Percentiles rank a stretch among this genome's conserved stretches.
Conservation (phyloP, 768 basidiomycete species). For the Lactarius sp. region DNA sequence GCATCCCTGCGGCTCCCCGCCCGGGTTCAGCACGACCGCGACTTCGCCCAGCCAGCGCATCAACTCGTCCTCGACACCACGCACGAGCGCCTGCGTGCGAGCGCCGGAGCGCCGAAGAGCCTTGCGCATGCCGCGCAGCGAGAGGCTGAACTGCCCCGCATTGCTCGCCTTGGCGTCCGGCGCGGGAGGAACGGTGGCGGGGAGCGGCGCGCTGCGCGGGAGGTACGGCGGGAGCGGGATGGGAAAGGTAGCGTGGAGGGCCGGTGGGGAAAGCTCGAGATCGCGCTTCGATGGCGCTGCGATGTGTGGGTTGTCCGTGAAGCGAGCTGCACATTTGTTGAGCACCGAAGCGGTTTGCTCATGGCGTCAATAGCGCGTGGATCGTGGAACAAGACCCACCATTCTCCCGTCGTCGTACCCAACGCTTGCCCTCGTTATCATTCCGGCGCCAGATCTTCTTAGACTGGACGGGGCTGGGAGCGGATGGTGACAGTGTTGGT, state of each 20-base stretch:
- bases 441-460: constrained; percentile 46
- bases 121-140: constrained; percentile 68
- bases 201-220: constrained; percentile 52
- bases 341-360: not conserved
- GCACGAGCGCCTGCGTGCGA: constrained; percentile 56
- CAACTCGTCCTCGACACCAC: constrained; percentile 63
- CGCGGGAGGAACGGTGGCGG: constrained; percentile 39
- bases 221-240: constrained; percentile 69
- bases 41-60: constrained; percentile 56
- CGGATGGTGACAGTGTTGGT: not conserved
- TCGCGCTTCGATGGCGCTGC: constrained; percentile 57
- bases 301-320: constrained; percentile 69
- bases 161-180: constrained; percentile 48
- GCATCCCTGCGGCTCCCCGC: constrained; percentile 27
- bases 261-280: constrained; percentile 42
- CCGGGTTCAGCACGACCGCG: constrained; percentile 52
- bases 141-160: constrained; percentile 72
- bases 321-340: constrained; percentile 48
- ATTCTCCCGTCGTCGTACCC: constrained; percentile 72
- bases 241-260: constrained; percentile 59
- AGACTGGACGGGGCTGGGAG: constrained; percentile 7
- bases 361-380: not conserved
- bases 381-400: constrained; percentile 39
- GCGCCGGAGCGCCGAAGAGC: constrained; percentile 59
- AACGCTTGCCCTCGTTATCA: constrained; percentile 74